phyloP scores from a whole-genome alignment of 352 stramenopile genomes.

The Phytophthora sp. region DNA sequence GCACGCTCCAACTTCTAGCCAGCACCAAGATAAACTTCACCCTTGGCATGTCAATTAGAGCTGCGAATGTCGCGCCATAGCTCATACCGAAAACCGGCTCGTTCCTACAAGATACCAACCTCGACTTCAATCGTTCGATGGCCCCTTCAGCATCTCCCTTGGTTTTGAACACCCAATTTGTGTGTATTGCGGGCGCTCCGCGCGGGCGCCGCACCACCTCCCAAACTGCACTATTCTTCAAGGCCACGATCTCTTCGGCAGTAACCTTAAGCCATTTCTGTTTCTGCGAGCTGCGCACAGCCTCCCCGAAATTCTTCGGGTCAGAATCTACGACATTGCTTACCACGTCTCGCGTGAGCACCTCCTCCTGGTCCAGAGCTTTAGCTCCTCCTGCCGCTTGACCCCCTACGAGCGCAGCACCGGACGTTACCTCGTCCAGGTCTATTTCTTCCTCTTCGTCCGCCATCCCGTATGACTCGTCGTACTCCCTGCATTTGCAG shows the following conservation, averaged over 20 bases:
- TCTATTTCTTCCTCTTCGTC: not conserved
- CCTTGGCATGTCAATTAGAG: not conserved
- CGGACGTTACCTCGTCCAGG: not conserved
- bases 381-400: not conserved
- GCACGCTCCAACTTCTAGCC: not conserved
- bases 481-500: too few relatives aligned
- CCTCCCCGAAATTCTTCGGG: slow-evolving; percentile 24
- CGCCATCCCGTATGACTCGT: too few relatives aligned
- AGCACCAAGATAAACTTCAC: not conserved
- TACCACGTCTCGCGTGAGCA: too few relatives aligned
- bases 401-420: not conserved
- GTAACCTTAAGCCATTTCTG: slow-evolving; percentile 2
- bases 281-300: not conserved
- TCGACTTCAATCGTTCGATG: not conserved
- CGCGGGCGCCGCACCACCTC: not conserved
- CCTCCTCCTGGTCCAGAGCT: too few relatives aligned
- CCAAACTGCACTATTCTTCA: not conserved
- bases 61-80: not conserved
- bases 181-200: not conserved
- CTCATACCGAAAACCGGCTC: slow-evolving; percentile 14
- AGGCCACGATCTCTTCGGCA: not conserved
- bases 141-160: not conserved
- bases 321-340: slow-evolving; percentile 8
- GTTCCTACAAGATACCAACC: slow-evolving; percentile 3
- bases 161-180: not conserved